Base-by-base conservation (phyloP, 2,329 filamentous ascomycete species). In the Beauveria caledonica region DNA sequence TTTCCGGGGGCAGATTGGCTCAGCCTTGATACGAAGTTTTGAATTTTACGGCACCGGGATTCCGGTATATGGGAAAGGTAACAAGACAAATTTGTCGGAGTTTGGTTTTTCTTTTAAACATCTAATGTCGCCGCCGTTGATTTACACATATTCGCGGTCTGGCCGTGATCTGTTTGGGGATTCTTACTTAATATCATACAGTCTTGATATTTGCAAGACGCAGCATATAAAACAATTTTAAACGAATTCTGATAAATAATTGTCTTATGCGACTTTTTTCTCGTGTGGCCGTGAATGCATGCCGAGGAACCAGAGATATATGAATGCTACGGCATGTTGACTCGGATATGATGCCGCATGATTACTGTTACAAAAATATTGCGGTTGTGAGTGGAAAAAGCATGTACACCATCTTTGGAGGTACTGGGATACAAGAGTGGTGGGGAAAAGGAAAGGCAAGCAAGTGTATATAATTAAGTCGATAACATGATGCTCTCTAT, bases 21-120 rank as follows among this genome's bases (percentile, higher is more conserved):
- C 44, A 8, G 11, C 21, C 7, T n/a, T 7, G n/a, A n/a, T 9
- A 40, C 45, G 9, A 57, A 33, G 45, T 48, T 44, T 27, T 36
- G n/a, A 51, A 58, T 58, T 58, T 40, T 50, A 58, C 33, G 36
- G 23, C 45, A 49, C 33, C 55, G 42, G 23, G 21, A 39, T n/a
- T 58, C 11, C 36, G 56, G 46, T 48, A 56, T 51, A 50, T 19
- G 29, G 36, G 46, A 42, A n/a, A 44, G 46, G 36, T 4, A 29
- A 51, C 46, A 58, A 46, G 46, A 44, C 15, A 53, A 27, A 51
- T 33, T 2, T 27, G 19, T 21, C 23, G 56, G 23, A 48, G 50
- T 58, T 58, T 57, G 33, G 21, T 15, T 36, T 17, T 40, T 15
- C 9, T 42, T 29, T 36, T 36, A 6, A 36, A 36, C n/a, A n/a